phyloP scores from a whole-genome alignment of 2,329 filamentous ascomycete species.

The Bisporella sp. region DNA sequence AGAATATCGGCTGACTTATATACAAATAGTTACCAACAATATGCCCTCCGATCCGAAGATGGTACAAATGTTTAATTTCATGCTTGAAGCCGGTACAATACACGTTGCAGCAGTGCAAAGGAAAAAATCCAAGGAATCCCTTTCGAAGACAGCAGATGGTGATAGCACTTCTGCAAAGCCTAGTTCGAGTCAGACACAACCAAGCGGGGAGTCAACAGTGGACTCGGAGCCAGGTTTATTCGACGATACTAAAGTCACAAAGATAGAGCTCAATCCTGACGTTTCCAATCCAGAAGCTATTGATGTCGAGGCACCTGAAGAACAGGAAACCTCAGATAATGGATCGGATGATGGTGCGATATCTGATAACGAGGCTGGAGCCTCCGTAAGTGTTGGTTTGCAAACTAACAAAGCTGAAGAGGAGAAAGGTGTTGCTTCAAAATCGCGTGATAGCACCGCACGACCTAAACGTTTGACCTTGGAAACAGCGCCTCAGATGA shows the following conservation, averaged over 20 bases:
- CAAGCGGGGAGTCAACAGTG: too few species aligned
- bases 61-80: too few species aligned
- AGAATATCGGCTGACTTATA: too few species aligned
- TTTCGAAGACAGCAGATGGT: too few species aligned
- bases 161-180: too few species aligned
- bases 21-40: too few species aligned
- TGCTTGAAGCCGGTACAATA: too few species aligned
- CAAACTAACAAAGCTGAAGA: not conserved
- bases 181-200: too few species aligned
- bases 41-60: too few species aligned
- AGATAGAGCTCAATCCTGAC: constrained; percentile 7
- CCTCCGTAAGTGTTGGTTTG: not conserved
- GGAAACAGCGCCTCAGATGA: constrained; percentile 14
- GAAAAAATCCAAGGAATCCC: too few species aligned
- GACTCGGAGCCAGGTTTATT: constrained; percentile 10
- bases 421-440: not conserved
- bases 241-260: constrained; percentile 14
- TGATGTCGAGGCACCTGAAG: constrained; percentile 24
- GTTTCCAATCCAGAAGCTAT: constrained; percentile 28
- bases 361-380: not conserved
- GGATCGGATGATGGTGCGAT: not conserved
- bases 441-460: not conserved
- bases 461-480: too few species aligned
- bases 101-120: too few species aligned
- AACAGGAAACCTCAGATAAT: constrained; percentile 12